Evolutionary conservation across 306 rosid species (phyloP), one percentile per base, ranked within the genome.

Genomic region (Casuarina glauca): DNA sequence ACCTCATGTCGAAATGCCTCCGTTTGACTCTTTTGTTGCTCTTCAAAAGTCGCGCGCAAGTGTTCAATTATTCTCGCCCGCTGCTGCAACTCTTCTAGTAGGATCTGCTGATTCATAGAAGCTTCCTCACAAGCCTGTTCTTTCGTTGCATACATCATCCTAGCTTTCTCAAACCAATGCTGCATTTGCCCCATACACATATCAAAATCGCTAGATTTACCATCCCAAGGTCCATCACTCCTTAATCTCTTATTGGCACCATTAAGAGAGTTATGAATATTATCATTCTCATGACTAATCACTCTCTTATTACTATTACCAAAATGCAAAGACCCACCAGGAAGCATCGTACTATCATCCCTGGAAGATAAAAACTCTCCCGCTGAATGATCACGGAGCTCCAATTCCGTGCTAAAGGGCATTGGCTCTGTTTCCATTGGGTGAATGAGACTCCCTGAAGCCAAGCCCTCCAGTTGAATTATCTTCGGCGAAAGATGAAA

Each of bases 301-400:
- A 77, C 93, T 82, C 97, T 88, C 89, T 95, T 93, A 90, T 86
- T 85, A 80, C 88, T 88, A 86, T 85, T 90, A 67, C 88, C 90
- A 79, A 88, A 93, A 84, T 82, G 80, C 8, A 93, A 85, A 0
- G 91, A 70, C n/a, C 77, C 66, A 42, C 91, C 86, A 74, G 89
- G 16, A 69, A 79, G 78, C 88, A 90, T 84, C 63, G 85, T 82
- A 52, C 72, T 38, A 74, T 93, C 97, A 71, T 92, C 97, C 80
- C 97, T 89, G 15, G 92, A 46, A 10, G 93, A 82, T 61, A 87
- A 84, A 81, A 93, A 92, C 20, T 85, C 94, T 61, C 87, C 90
- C 0, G 84, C 76, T 4, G 87, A 78, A 71, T 81, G 86, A 81
- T 88, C 92, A 11, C 82, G 91, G 71, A 94, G 87, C 67, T 87